Evolutionary conservation across 371 early-diverging fungal species (phyloP).

Genomic region (Phascolomyces articulosus): DNA sequence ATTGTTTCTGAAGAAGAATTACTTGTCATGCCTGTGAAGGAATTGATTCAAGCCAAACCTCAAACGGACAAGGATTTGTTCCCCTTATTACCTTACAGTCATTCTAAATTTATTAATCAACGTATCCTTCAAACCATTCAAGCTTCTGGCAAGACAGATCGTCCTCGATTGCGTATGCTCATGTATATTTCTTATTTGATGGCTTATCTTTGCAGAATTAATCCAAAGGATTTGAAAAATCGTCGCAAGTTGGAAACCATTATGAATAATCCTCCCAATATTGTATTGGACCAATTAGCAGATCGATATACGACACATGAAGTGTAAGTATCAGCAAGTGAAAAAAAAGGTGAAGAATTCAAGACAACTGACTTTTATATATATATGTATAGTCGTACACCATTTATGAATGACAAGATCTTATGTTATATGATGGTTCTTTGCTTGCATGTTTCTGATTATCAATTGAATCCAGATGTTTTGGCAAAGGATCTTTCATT

Average conservation of each 20-base stretch:
- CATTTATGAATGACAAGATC: slow-evolving; percentile 76
- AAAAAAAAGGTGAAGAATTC: not conserved
- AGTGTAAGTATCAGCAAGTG: slow-evolving; percentile 22
- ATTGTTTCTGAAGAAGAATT: slow-evolving; percentile 69
- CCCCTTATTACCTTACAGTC: slow-evolving; percentile 44
- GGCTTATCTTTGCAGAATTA: slow-evolving; percentile 61
- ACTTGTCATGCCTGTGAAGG: slow-evolving; percentile 31
- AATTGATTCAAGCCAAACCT: slow-evolving; percentile 50
- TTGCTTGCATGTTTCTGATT: slow-evolving; percentile 73
- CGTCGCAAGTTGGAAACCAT: slow-evolving; percentile 49
- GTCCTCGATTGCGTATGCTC: slow-evolving; percentile 57
- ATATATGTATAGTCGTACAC: slow-evolving; percentile 53
- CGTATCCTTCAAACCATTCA: slow-evolving; percentile 45
- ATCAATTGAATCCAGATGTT: slow-evolving; percentile 58
- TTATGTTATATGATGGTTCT: slow-evolving; percentile 76
- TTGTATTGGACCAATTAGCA: slow-evolving; percentile 65
- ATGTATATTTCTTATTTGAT: slow-evolving; percentile 78
- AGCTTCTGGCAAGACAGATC: slow-evolving; percentile 66
- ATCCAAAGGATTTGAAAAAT: slow-evolving; percentile 51
- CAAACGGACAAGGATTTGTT: slow-evolving; percentile 32
- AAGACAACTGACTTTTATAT: not conserved
- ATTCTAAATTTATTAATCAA: slow-evolving; percentile 54
- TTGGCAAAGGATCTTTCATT: slow-evolving; percentile 71
- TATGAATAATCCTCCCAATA: slow-evolving; percentile 61
- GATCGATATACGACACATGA: slow-evolving; percentile 71